phyloP scores from a whole-genome alignment of 768 basidiomycete species.

The Mycena capillaripes region DNA sequence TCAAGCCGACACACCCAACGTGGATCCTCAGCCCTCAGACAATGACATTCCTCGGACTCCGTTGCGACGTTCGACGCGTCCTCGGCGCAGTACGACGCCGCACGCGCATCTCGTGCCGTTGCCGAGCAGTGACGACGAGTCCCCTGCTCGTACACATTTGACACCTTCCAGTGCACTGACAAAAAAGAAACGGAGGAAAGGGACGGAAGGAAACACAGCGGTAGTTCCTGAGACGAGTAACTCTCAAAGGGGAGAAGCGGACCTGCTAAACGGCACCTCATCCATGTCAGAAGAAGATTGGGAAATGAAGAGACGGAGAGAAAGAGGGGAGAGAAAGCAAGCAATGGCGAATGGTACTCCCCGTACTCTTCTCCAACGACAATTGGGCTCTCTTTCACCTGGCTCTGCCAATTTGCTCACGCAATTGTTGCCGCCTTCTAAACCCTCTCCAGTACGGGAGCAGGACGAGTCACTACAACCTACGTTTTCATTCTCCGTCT shows the following conservation, averaged over 20 bases:
- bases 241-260: background rate
- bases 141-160: constrained; percentile 8
- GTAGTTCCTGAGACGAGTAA: constrained; percentile 7
- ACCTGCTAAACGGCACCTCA: background rate
- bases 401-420: constrained; percentile 61
- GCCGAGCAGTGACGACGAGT: constrained; percentile 29
- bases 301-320: constrained; percentile 22
- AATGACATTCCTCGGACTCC: constrained; percentile 43
- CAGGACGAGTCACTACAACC: constrained; percentile 25
- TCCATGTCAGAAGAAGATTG: constrained; percentile 16
- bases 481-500: constrained; percentile 29
- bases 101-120: constrained; percentile 39
- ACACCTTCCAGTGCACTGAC: constrained; percentile 13
- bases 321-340: constrained; percentile 36
- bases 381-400: constrained; percentile 73
- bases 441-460: constrained; percentile 36
- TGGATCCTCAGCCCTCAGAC: background rate
- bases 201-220: constrained; percentile 21
- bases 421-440: constrained; percentile 49
- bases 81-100: constrained; percentile 51
- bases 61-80: constrained; percentile 55
- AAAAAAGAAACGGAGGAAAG: constrained; percentile 21
- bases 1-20: background rate
- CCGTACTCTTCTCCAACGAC: constrained; percentile 47
- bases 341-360: constrained; percentile 37